Base-by-base conservation (phyloP, 106 monocot species). In the Phalaenopsis equestris region DNA sequence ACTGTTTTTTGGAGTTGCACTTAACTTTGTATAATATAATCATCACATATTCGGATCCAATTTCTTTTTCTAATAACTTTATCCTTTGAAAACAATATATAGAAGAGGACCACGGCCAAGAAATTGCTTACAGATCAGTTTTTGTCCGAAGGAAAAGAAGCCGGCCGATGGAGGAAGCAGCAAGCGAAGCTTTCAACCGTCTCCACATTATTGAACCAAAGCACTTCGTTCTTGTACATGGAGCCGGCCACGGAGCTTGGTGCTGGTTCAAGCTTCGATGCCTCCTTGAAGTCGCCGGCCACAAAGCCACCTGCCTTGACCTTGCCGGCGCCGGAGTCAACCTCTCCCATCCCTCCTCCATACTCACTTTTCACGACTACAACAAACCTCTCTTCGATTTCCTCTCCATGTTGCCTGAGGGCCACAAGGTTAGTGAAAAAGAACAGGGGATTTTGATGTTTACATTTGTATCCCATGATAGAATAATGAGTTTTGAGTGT, bases 201-300 rank as follows among this genome's bases (percentile, higher is more conserved):
- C 12, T 52, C 12, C n/a, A 19, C 10, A 61, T 21, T 21, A 61
- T 18, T 21, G 11, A 39, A 14, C 37, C 41, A 36, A 78, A 14
- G 45, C 86, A 86, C 56, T 89, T 87, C 70, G 86, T 89, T 16
- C 73, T 86, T 24, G 84, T 89, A 58, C 89, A 89, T 55, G 89
- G 89, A 1, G 84, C 55, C 4, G 80, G 89, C 46, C 89, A 89
- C 61, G 89, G 89, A 39, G 89, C 84, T 15, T 85, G 89, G 89
- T 89, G 89, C 68, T 89, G 89, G 86, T 86, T 77, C 82, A 87
- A 82, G 72, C 55, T 89, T 19, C 64, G 47, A 37, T 1, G 10
- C 38, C 86, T 81, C 39, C 80, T 89, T 6, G 82, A 86, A 47
- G 7, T 12, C 43, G 72, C 86, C 41, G 89, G 86, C 65, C 77